A percentile compares a stretch with the other conserved stretches of the same genome.
These are phyloP conservation scores for Acer campestre DNA, from an alignment of 345 rosid species.

Conservation along the genomic window DNA sequence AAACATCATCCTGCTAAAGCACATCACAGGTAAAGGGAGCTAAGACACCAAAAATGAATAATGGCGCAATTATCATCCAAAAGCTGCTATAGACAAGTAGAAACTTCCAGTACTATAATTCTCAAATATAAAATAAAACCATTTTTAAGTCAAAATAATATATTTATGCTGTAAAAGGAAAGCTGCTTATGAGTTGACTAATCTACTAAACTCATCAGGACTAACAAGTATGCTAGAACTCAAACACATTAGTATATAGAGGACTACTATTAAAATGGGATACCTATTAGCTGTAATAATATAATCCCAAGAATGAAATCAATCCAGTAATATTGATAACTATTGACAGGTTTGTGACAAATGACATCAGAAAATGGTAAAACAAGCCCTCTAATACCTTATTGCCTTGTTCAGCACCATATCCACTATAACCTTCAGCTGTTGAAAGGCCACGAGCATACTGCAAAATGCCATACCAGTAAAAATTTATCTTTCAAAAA, in stretches of 20 bases:
- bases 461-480: constrained; percentile 36
- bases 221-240: constrained; percentile 3
- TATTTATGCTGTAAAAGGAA: background rate
- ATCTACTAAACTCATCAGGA: background rate
- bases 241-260: background rate
- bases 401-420: constrained; percentile 67
- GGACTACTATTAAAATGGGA: background rate
- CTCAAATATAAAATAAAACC: background rate
- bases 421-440: constrained; percentile 47
- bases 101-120: background rate
- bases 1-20: background rate
- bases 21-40: background rate
- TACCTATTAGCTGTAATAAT: background rate
- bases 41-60: background rate
- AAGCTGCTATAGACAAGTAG: background rate
- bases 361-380: background rate
- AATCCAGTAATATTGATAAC: background rate
- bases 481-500: constrained; percentile 8
- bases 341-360: background rate
- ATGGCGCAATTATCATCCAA: background rate
- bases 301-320: constrained; percentile 8
- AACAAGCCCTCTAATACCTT: constrained; percentile 34
- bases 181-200: background rate
- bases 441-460: constrained; percentile 64
- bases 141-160: background rate